A percentile compares a stretch with the other conserved stretches of the same genome.
These are phyloP conservation scores for Pythium pectinolyticum DNA, from an alignment of 352 stramenopile species.

Conservation along the genomic window DNA sequence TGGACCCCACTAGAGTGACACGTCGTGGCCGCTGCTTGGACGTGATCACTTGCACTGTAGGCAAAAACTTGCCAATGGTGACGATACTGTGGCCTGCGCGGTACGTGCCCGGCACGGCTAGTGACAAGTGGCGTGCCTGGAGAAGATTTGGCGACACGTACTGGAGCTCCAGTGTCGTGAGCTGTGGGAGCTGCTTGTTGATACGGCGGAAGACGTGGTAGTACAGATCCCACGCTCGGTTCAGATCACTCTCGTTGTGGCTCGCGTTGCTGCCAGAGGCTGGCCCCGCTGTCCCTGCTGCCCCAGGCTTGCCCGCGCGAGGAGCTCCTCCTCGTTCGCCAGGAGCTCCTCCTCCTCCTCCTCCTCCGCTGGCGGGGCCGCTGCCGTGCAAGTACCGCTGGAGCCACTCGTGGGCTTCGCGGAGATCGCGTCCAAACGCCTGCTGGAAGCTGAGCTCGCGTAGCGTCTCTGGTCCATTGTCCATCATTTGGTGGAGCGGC, in stretches of 20 bases:
- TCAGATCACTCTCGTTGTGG: constrained; percentile 77
- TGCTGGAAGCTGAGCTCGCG: constrained; percentile 85
- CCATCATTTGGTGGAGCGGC: constrained; percentile 93
- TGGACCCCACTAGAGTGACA: constrained; percentile 96
- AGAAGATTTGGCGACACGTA: constrained; percentile 96
- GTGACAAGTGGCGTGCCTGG: constrained; percentile 91
- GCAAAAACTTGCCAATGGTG: constrained; percentile 91
- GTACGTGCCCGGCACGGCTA: constrained; percentile 96
- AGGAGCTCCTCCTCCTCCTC: background rate
- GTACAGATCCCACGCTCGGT: constrained; percentile 98
- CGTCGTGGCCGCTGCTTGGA: constrained; percentile 99
- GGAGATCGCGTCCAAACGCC: constrained; percentile 93
- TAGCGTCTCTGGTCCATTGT: constrained; percentile 74
- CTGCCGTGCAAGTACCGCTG: constrained; percentile 57
- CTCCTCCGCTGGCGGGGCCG: background rate
- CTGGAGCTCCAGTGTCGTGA: constrained; percentile 97
- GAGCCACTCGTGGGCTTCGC: constrained; percentile 81
- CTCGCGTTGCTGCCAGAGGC: constrained; percentile 32
- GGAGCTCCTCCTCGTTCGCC: too few relatives aligned
- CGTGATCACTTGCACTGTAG: constrained; percentile 95
- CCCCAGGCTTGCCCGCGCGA: too few relatives aligned
- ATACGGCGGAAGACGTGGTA: constrained; percentile 97
- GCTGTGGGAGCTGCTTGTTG: constrained; percentile 90
- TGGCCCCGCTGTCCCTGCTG: too few relatives aligned
- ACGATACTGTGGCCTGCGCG: constrained; percentile 83